Percentiles rank a stretch among this genome's conserved stretches.
Conservation (phyloP, 2,329 filamentous ascomycete species). For the Xylaria sp. region DNA sequence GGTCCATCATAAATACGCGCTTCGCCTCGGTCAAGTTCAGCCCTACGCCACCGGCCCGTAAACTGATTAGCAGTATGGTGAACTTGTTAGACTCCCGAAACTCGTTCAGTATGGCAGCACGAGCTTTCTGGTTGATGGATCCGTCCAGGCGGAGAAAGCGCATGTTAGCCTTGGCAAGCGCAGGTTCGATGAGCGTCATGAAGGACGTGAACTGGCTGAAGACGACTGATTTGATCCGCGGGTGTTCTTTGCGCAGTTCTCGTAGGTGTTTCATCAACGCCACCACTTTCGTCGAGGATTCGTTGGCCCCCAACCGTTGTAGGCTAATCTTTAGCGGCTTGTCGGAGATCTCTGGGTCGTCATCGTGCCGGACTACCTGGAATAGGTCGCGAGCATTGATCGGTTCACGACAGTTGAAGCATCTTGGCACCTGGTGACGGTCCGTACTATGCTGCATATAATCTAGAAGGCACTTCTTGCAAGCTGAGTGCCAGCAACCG, state of each 20-base stretch:
- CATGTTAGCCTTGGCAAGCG: conserved; percentile 72
- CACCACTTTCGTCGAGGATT: conserved; percentile 87
- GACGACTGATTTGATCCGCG: conserved; percentile 81
- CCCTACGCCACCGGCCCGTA: conserved; percentile 90
- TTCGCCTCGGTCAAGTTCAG: conserved; percentile 89
- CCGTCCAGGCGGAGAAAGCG: conserved; percentile 88
- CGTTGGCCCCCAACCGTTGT: conserved; percentile 61
- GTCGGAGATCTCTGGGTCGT: conserved; percentile 50
- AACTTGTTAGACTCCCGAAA: conserved; percentile 68
- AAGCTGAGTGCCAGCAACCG: conserved; percentile 96
- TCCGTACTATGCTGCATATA: conserved; percentile 87
- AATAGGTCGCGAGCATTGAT: conserved; percentile 87
- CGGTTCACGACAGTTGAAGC: conserved; percentile 86
- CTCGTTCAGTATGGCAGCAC: conserved; percentile 74
- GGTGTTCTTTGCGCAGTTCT: conserved; percentile 64
- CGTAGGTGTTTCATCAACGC: conserved; percentile 77
- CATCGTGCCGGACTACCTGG: conserved; percentile 83
- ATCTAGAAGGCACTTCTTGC: conserved; percentile 87
- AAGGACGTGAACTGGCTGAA: conserved; percentile 99
- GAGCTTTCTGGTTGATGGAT: conserved; percentile 81
- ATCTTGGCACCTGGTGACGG: conserved; percentile 74
- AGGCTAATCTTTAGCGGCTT: conserved; percentile 59
- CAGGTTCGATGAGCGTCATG: conserved; percentile 85
- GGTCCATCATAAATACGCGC: conserved; percentile 98
- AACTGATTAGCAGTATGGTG: conserved; percentile 76